Conservation (phyloP, 768 basidiomycete species). For the Boletellus ananas region DNA sequence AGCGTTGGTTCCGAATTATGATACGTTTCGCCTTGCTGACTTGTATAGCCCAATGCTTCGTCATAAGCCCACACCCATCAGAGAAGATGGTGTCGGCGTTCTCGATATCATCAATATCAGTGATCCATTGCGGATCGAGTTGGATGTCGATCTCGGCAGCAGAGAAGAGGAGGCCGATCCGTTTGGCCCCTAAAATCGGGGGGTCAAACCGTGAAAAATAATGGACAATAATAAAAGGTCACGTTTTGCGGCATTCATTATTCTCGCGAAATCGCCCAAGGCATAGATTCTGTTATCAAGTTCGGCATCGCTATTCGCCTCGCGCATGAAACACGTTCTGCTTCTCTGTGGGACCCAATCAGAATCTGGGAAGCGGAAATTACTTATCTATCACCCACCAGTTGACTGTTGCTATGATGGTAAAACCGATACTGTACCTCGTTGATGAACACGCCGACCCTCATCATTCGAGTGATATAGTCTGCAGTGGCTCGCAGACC, state of each 20-base stretch:
- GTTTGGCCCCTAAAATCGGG: slow-evolving; percentile 54
- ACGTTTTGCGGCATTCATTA: slow-evolving; percentile 67
- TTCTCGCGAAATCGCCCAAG: slow-evolving; percentile 54
- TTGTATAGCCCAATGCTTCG: slow-evolving; percentile 45
- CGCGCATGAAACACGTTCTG: slow-evolving; percentile 59
- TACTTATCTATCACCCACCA: slow-evolving; percentile 36
- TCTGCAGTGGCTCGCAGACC: slow-evolving; percentile 47
- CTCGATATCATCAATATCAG: slow-evolving; percentile 59
- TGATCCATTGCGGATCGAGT: slow-evolving; percentile 45
- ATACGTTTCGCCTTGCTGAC: slow-evolving; percentile 53
- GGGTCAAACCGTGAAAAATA: background rate
- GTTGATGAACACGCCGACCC: slow-evolving; percentile 54
- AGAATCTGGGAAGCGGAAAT: background rate
- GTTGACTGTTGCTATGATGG: slow-evolving; percentile 67
- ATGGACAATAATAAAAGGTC: slow-evolving; percentile 2
- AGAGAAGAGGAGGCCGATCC: slow-evolving; percentile 65
- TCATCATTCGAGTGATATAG: slow-evolving; percentile 54
- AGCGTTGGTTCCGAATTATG: slow-evolving; percentile 50
- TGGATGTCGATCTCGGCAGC: slow-evolving; percentile 56
- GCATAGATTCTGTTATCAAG: slow-evolving; percentile 55
- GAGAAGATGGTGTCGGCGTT: slow-evolving; percentile 58
- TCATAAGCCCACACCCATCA: slow-evolving; percentile 67
- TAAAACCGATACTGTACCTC: slow-evolving; percentile 63
- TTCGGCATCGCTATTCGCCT: slow-evolving; percentile 51
- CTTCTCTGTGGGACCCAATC: slow-evolving; percentile 40